Base-by-base conservation (phyloP, 352 stramenopile species). In the Nothophytophthora sp. region DNA sequence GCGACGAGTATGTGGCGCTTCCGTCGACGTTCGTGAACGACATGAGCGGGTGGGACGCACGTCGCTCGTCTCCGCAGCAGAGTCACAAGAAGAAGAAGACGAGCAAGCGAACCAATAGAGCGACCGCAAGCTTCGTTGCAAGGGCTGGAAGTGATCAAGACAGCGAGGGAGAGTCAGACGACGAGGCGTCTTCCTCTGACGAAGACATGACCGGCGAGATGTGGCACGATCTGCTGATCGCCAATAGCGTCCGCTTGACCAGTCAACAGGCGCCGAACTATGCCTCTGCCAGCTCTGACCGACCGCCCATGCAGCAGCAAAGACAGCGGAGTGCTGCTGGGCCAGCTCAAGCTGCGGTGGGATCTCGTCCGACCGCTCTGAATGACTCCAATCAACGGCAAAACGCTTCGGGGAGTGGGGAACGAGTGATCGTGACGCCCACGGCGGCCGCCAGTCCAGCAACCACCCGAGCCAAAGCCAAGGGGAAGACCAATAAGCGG, bases 41-140 rank as follows among this genome's bases (percentile, higher is more conserved):
- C 19, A 66, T 80, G 43, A 62, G 58, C 24, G 66, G 63, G 5
- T 80, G 70, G 70, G 60, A 47, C 5, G 50, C n/a, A n/a, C n/a
- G n/a, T n/a, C n/a, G n/a, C n/a, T n/a, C n/a, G n/a, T n/a, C n/a
- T n/a, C n/a, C n/a, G n/a, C n/a, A n/a, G n/a, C n/a, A n/a, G n/a
- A n/a, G n/a, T n/a, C n/a, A n/a, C n/a, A n/a, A n/a, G n/a, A n/a
- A 43, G 23, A 11, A 42, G 22, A 57, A 27, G 27, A 44, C 19
- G 35, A 55, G 50, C 15, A 33, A 34, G 8, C 1, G 6, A 30
- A 2, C 2, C 19, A 10, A 19, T 3, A 40, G 19, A 37, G 32
- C n/a, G n/a, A n/a, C n/a, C n/a, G n/a, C n/a, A 18, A 37, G 15
- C 15, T 10, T 7, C 5, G 3, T 30, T 11, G n/a, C n/a, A 3